phyloP scores from a whole-genome alignment of 257 asterid species.

The Nicotiana sylvestris region DNA sequence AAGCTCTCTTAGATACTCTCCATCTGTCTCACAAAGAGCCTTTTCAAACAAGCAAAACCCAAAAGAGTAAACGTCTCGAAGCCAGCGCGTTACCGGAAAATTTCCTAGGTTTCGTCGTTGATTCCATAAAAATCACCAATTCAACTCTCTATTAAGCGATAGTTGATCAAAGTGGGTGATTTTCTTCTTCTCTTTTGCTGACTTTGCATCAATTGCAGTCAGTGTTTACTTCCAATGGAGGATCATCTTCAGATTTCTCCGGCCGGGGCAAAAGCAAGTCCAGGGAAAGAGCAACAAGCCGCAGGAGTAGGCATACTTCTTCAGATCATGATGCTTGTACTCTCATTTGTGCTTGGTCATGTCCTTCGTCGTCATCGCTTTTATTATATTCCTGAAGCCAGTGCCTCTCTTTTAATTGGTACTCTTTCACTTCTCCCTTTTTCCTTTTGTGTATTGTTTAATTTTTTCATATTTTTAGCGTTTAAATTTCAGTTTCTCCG shows the following conservation, averaged over 20 bases:
- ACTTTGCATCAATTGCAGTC: not conserved
- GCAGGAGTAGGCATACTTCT: slow-evolving; percentile 98
- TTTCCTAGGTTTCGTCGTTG: not conserved
- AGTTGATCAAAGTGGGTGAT: not conserved
- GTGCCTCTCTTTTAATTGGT: slow-evolving; percentile 99
- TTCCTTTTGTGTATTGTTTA: not conserved
- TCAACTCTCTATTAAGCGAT: too few species aligned
- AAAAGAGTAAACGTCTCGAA: not conserved
- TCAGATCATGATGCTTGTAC: slow-evolving; percentile 99
- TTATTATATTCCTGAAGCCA: slow-evolving; percentile 98
- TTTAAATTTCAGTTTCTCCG: not conserved
- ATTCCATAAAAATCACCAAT: not conserved
- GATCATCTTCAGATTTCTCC: slow-evolving; percentile 66
- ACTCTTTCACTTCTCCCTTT: not conserved
- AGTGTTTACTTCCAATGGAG: slow-evolving; percentile 34
- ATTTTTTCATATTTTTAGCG: not conserved
- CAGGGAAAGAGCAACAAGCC: slow-evolving; percentile 92
- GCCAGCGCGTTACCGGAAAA: not conserved
- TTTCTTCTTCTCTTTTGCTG: not conserved
- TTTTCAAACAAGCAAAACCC: not conserved
- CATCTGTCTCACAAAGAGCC: not conserved
- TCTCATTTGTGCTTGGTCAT: slow-evolving; percentile 93
- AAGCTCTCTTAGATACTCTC: not conserved
- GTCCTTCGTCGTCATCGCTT: slow-evolving; percentile 92
- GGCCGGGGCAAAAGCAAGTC: slow-evolving; percentile 71